Conservation (phyloP, 1,284 basidiomycete genomes). For the Trichosporon sp. region DNA sequence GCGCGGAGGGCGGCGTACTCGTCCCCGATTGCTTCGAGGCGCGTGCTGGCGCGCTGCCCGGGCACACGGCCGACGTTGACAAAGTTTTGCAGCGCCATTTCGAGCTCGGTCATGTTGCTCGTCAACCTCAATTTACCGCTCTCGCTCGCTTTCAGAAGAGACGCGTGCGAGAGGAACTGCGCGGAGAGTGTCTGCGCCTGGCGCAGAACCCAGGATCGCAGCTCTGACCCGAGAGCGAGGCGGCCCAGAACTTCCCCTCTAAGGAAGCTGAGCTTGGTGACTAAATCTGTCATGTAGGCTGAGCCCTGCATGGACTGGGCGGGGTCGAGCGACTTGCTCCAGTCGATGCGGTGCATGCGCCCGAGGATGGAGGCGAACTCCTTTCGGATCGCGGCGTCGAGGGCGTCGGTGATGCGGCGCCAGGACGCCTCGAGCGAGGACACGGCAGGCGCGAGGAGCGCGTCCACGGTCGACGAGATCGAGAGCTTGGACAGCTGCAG, state of each 20-base stretch:
- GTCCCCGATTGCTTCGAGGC: slow-evolving; percentile 71
- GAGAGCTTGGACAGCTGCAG: slow-evolving; percentile 70
- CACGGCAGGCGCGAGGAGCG: slow-evolving; percentile 66
- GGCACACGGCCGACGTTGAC: slow-evolving; percentile 61
- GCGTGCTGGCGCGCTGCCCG: slow-evolving; percentile 64
- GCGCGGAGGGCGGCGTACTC: slow-evolving; percentile 78
- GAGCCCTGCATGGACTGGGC: slow-evolving; percentile 59
- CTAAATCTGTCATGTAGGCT: slow-evolving; percentile 84
- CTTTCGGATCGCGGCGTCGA: slow-evolving; percentile 72
- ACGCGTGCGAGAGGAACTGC: slow-evolving; percentile 73
- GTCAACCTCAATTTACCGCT: slow-evolving; percentile 86
- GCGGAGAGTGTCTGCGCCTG: slow-evolving; percentile 18
- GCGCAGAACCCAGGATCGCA: slow-evolving; percentile 52
- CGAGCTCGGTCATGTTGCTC: slow-evolving; percentile 92
- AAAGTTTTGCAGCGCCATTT: slow-evolving; percentile 82
- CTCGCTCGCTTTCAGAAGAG: slow-evolving; percentile 87
- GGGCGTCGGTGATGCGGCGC: slow-evolving; percentile 67
- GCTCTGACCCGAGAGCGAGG: slow-evolving; percentile 73
- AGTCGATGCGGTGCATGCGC: slow-evolving; percentile 79
- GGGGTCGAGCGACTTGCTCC: slow-evolving; percentile 68
- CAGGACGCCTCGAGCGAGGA: slow-evolving; percentile 65
- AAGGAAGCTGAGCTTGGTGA: slow-evolving; percentile 79
- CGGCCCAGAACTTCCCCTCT: slow-evolving; percentile 72
- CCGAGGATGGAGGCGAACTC: slow-evolving; percentile 76
- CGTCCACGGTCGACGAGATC: slow-evolving; percentile 67